phyloP scores from a whole-genome alignment of 2,329 filamentous ascomycete species.

The Zelopaecilomyces penicillatus region DNA sequence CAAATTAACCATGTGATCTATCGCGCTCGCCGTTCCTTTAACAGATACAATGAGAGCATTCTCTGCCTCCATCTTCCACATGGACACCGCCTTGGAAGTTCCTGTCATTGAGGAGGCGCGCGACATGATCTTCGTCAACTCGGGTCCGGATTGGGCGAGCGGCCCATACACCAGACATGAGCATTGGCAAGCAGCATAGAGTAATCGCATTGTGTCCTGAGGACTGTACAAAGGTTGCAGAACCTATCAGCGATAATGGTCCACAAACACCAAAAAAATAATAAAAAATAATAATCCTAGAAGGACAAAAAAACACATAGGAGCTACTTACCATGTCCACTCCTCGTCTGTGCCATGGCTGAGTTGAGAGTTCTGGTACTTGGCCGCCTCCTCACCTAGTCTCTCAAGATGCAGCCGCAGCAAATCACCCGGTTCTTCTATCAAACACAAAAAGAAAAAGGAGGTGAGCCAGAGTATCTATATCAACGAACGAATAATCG shows the following conservation, averaged over 20 bases:
- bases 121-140: conserved; percentile 12
- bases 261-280: too few relatives aligned
- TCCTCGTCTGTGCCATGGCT: not conserved
- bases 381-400: conserved; percentile 13
- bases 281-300: too few relatives aligned
- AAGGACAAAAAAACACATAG: not conserved
- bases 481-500: too few relatives aligned
- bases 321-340: conserved; percentile 9
- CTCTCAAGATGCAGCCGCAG: conserved; percentile 14
- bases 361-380: conserved; percentile 13
- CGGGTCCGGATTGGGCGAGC: conserved; percentile 3
- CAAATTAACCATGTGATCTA: conserved; percentile 18
- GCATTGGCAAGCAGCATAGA: conserved; percentile 13
- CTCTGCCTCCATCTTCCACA: conserved; percentile 11
- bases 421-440: conserved; percentile 15
- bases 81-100: conserved; percentile 13
- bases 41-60: conserved; percentile 13
- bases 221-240: not conserved
- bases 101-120: conserved; percentile 12
- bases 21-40: conserved; percentile 12
- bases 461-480: too few relatives aligned
- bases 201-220: conserved; percentile 2
- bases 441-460: not conserved
- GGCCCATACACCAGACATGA: conserved; percentile 14
- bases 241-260: too few relatives aligned